phyloP scores from a whole-genome alignment of 2,329 filamentous ascomycete species.

The Diplocarpon rosae region DNA sequence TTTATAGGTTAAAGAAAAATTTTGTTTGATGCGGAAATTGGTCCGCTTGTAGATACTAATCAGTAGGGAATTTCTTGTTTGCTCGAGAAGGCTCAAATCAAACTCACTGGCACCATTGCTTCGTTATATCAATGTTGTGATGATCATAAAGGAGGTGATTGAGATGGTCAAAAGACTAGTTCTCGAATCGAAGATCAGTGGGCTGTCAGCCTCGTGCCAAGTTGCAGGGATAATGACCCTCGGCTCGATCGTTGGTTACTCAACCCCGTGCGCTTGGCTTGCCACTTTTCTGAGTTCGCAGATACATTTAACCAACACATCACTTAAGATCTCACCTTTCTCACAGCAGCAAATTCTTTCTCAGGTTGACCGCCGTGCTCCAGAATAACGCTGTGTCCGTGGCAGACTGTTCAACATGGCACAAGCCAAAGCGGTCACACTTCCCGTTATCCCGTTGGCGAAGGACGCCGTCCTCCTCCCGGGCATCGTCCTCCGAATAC shows the following conservation, averaged over 20 bases:
- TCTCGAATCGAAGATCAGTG: too few species aligned
- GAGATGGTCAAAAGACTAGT: too few species aligned
- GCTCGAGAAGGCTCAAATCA: too few species aligned
- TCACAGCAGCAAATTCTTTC: not conserved
- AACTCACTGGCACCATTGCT: too few species aligned
- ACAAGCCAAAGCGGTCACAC: constrained; percentile 19
- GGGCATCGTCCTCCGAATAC: constrained; percentile 73
- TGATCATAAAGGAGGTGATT: too few species aligned
- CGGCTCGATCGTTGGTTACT: not conserved
- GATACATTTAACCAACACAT: too few species aligned
- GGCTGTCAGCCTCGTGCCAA: not conserved
- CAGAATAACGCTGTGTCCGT: not conserved
- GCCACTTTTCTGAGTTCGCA: not conserved
- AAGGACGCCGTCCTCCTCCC: constrained; percentile 75
- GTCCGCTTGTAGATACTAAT: too few species aligned
- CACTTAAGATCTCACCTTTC: too few species aligned
- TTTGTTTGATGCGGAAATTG: too few species aligned
- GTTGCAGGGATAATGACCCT: not conserved
- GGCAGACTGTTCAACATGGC: constrained; percentile 13
- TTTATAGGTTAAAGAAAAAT: too few species aligned
- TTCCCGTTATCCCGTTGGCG: constrained; percentile 76
- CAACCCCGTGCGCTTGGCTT: not conserved
- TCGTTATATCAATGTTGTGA: too few species aligned
- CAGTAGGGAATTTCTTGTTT: too few species aligned
- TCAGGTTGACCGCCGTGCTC: not conserved